Evolutionary conservation across 2,329 filamentous ascomycete genomes (phyloP), one percentile per base, ranked within the genome.

Genomic region (Dendryphion nanum): DNA sequence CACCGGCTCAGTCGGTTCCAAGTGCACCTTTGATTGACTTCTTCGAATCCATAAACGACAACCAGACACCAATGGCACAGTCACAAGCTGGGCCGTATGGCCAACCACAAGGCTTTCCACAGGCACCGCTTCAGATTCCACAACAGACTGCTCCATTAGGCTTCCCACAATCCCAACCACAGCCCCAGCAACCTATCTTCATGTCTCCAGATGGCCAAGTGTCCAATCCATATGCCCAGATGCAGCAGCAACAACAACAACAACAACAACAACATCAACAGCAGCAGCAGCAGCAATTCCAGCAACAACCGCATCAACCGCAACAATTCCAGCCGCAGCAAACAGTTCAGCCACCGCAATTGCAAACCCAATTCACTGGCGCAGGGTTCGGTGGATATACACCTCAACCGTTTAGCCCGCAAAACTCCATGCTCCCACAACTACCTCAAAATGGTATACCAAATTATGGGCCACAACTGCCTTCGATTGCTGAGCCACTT

Each of bases 181-280:
- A 52, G 29, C 63, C 51, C 24, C 63, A 58, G 35, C 45, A 54
- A 40, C 57, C 53, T 24, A 38, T 62, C 23, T 89, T 85, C 64
- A 82, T 78, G 2, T 81, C 83, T 23, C 50, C 55, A 30, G 47
- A 50, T 17, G 18, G 82, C 79, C 51, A 81, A 83, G 18, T 86
- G 94, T 71, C 74, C 94, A 44, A 97, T 95, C 59, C 93, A 91
- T 71, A 96, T 95, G 68, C 95, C 95, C 64, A 91, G 85, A 58
- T 90, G 89, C 5, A 95, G 95, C 55, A 96, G 58, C 82, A 89
- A 59, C 89, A 90, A 48, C 89, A 93, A 63, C 86, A 86, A 35
- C 74, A 83, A 32, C 70, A 61, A 42, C n/a, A n/a, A n/a, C n/a
- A n/a, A n/a, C 57, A 55, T 37, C 61, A 62, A 26, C 52, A 52